Evolutionary conservation across 2,329 filamentous ascomycete genomes (phyloP), one percentile per base, ranked within the genome.

Genomic region (Trichoderma hamatum): DNA sequence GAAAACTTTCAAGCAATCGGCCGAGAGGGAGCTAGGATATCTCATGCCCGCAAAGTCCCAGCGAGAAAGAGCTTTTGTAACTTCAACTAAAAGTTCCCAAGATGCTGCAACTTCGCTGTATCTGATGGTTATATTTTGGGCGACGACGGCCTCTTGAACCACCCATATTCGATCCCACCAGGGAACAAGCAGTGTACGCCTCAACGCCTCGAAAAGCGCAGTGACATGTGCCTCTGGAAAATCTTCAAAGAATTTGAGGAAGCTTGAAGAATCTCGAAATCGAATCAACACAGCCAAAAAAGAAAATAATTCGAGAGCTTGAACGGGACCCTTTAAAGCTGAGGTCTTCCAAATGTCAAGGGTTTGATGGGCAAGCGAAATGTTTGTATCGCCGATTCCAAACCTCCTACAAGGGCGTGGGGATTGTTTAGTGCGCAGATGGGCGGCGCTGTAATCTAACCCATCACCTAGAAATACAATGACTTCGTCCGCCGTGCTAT

Each of bases 141-240:
- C 43, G 6, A 62, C 60, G 1, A 62, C 60, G 2, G 60, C 60
- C 19, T 62, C 60, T 32, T 62, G 60, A 13, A 62, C 60, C 0
- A 62, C 60, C 60, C 60, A 62, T 36, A 62, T 62, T 3, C 43
- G 13, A 11, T 51, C 60, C 43, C 43, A 62, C 60, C 60, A 52
- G 3, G 60, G 21, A 6, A 34, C 28, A 36, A 62, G 60, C n/a
- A 62, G 21, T 36, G 43, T 52, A 21, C 43, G 28, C 34, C 60
- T 43, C n/a, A 62, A 34, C 14, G 60, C 60, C 2, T 62, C 43
- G 19, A 30, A 49, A 36, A 62, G 43, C 2, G 46, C n/a, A 4
- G 60, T 19, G 10, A 62, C 24, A 26, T 62, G 60, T 19, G 1
- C 14, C 9, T 26, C n/a, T 2, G 43, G 43, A 9, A 62, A 19